These are phyloP conservation scores for Russula griseocarnosa DNA, from an alignment of 768 basidiomycete species.

Conservation along the genomic window DNA sequence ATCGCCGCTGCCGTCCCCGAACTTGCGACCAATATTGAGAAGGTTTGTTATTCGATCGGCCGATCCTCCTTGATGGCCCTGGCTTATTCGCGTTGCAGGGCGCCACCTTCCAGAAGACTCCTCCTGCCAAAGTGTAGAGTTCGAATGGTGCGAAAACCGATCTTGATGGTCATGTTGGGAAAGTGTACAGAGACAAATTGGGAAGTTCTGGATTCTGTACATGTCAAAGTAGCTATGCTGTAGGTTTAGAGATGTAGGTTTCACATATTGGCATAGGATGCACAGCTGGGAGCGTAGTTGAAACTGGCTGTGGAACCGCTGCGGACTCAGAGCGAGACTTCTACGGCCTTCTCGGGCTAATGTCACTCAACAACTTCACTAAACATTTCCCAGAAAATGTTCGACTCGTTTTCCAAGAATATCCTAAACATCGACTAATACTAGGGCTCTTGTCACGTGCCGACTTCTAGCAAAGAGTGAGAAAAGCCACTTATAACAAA, in stretches of 20 bases:
- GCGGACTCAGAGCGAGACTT: no score
- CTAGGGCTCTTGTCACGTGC: no score
- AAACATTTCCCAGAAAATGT: no score
- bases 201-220: neutral
- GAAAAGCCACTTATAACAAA: no score
- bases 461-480: no score
- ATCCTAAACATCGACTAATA: no score
- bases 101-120: constrained; percentile 21
- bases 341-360: no score
- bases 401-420: no score
- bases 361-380: no score
- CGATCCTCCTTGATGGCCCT: neutral
- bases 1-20: constrained; percentile 80
- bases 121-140: constrained; percentile 22
- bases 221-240: neutral
- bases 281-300: no score
- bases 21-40: constrained; percentile 66
- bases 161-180: neutral
- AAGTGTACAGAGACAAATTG: neutral
- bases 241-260: neutral
- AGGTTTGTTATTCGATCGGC: constrained; percentile 40
- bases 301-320: no score
- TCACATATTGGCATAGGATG: neutral
- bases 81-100: constrained; percentile 11
- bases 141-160: neutral